Evolutionary conservation across 495 filamentous ascomycete species (phyloP).

Genomic region (Cenococcum geophilum): DNA sequence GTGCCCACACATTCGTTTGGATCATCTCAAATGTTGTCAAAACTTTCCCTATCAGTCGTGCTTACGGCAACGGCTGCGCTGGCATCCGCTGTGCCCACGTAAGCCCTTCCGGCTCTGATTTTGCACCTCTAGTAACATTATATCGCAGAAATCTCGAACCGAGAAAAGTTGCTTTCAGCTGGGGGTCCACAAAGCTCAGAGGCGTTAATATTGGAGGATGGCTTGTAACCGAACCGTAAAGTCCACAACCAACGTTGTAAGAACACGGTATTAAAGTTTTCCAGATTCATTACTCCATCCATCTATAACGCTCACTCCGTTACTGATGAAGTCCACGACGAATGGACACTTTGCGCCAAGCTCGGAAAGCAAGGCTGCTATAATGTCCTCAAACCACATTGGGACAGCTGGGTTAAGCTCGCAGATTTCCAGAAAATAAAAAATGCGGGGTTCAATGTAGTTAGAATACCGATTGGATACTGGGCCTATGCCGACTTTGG

Average conservation of each 20-base stretch:
- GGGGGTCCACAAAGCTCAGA: conserved; percentile 34
- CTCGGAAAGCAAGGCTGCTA: conserved; percentile 58
- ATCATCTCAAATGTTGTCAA: too few species aligned
- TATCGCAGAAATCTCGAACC: neutral
- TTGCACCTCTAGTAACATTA: too few species aligned
- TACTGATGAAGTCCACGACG: conserved; percentile 35
- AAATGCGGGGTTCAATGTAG: conserved; percentile 43
- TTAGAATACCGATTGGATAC: conserved; percentile 48
- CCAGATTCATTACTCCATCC: conserved; percentile 42
- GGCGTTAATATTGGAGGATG: conserved; percentile 43
- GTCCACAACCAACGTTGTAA: neutral
- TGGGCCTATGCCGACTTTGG: conserved; percentile 44
- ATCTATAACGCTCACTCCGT: conserved; percentile 33
- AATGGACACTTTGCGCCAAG: conserved; percentile 43
- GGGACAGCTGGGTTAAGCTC: conserved; percentile 38
- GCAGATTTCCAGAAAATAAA: conserved; percentile 43
- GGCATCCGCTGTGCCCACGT: too few species aligned
- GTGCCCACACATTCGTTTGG: too few species aligned
- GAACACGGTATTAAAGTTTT: neutral
- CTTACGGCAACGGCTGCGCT: too few species aligned
- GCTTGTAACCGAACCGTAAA: conserved; percentile 40
- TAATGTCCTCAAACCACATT: conserved; percentile 61
- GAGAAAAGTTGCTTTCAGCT: conserved; percentile 29
- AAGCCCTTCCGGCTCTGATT: too few species aligned
- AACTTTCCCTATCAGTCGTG: too few species aligned